These are phyloP conservation scores for Cinnamomum chago DNA, from an alignment of 164 flowering plant genomes.

Conservation along the genomic window DNA sequence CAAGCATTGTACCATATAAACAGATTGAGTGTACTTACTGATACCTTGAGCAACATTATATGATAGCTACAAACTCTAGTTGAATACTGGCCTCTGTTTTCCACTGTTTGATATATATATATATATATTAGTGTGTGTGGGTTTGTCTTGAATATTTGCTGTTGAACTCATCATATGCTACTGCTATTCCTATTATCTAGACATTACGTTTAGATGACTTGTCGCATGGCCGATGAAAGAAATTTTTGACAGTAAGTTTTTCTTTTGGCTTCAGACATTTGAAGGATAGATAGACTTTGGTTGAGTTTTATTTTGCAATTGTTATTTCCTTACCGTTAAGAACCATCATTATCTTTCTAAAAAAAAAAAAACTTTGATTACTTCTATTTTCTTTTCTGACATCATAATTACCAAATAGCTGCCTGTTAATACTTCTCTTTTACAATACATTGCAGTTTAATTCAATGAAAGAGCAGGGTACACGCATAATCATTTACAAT, in stretches of 20 bases:
- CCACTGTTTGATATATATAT: neutral
- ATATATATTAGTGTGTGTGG: neutral
- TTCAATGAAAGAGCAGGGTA: slow-evolving; percentile 66
- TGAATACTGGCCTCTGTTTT: neutral
- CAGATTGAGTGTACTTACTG: too few species aligned
- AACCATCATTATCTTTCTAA: too few species aligned
- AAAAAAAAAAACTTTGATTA: neutral
- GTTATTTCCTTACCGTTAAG: neutral
- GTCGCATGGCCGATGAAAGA: neutral
- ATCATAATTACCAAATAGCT: neutral
- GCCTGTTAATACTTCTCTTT: neutral
- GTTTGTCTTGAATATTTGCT: neutral
- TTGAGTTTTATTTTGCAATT: neutral
- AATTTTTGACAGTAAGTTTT: neutral
- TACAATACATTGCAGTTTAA: slow-evolving; percentile 44
- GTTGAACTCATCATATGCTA: neutral
- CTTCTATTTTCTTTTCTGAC: neutral
- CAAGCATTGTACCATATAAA: too few species aligned
- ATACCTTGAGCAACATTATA: too few species aligned
- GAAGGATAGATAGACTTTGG: neutral
- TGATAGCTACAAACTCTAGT: too few species aligned
- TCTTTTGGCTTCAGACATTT: neutral
- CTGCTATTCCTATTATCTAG: neutral
- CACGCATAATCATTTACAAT: slow-evolving; percentile 82
- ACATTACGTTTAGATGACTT: too few species aligned